Base-by-base conservation (phyloP, 108 stramenopile genomes). In the Parietichytrium sp. region DNA sequence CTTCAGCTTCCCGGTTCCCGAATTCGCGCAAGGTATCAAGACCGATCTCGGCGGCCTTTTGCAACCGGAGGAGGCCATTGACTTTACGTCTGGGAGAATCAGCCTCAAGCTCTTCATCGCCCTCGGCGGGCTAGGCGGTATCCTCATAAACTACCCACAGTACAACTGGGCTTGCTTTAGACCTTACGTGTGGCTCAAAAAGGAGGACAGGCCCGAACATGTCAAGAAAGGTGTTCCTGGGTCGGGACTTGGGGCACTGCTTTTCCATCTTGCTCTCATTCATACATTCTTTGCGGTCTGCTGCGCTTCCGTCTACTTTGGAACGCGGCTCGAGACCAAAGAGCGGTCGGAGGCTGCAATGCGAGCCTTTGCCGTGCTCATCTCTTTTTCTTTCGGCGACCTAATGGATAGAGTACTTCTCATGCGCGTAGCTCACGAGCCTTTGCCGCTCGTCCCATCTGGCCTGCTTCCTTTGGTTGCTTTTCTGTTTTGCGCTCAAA, bases 141-240 rank as follows among this genome's bases (percentile, higher is more conserved):
- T 33, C 61, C 20, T 72, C 20, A n/a, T 72, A n/a, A 72, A 72
- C 61, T 72, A 72, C 61, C 61, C 61, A 25, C 61, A 72, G 20
- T 72, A 72, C 61, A 3, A 45, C 20, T 72, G 36, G 13, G 61
- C 61, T 13, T 72, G 38, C 10, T n/a, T 72, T 6, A 33, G 3
- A 10, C 61, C 61, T 8, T 72, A 72, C 3, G 29, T 53, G 8
- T n/a, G 36, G 42, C 33, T 45, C 38, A 72, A 72, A 42, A 6
- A 6, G 6, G 61, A 72, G 33, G 61, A 72, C 20, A 33, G 61
- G 1, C 61, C 61, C n/a, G 38, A 72, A 25, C 61, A 72, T 42
- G 61, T 72, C 42, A 72, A 72, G 61, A 25, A 72, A 33, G 61
- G 61, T 27, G 61, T 72, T 23, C 20, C 61, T 27, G 61, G 61